phyloP scores from a whole-genome alignment of 1,284 basidiomycete genomes.

The Paramarasmius palmivorus region DNA sequence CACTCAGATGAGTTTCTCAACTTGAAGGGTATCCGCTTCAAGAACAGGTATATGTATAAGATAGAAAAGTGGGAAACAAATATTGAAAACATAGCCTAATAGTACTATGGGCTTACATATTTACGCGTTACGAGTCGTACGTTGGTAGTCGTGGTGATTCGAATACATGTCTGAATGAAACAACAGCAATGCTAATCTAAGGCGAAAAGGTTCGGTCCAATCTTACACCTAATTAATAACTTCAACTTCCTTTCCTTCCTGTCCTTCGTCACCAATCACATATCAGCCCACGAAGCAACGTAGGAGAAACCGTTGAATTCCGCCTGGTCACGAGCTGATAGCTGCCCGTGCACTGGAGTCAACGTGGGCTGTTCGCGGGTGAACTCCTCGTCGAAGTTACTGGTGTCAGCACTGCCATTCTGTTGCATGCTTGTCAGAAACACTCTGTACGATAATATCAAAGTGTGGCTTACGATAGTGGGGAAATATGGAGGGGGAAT shows the following conservation, averaged over 20 bases:
- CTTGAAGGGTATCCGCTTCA: no score
- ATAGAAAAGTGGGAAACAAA: constrained; percentile 3
- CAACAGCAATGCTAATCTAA: constrained; percentile 36
- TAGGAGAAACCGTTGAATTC: constrained; percentile 97
- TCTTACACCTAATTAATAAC: constrained; percentile 12
- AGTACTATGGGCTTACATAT: constrained; percentile 17
- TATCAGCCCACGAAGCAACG: constrained; percentile 76
- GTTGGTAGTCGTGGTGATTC: constrained; percentile 41
- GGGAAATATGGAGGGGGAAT: constrained; percentile 98
- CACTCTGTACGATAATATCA: neutral
- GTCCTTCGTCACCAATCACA: constrained; percentile 32
- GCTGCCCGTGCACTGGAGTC: constrained; percentile 95
- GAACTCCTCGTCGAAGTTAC: constrained; percentile 97
- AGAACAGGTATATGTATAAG: no score
- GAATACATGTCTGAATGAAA: constrained; percentile 41
- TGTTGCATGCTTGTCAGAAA: constrained; percentile 29
- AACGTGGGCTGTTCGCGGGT: constrained; percentile 96
- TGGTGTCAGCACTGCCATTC: constrained; percentile 81
- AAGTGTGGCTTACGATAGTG: constrained; percentile 72
- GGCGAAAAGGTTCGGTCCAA: constrained; percentile 21
- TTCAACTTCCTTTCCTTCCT: no score
- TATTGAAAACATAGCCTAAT: constrained; percentile 12
- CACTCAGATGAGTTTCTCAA: no score
- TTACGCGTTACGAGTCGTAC: constrained; percentile 26
- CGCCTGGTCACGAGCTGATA: constrained; percentile 90